Conservation (phyloP, 768 basidiomycete genomes). For the Tricholoma flavovirens region DNA sequence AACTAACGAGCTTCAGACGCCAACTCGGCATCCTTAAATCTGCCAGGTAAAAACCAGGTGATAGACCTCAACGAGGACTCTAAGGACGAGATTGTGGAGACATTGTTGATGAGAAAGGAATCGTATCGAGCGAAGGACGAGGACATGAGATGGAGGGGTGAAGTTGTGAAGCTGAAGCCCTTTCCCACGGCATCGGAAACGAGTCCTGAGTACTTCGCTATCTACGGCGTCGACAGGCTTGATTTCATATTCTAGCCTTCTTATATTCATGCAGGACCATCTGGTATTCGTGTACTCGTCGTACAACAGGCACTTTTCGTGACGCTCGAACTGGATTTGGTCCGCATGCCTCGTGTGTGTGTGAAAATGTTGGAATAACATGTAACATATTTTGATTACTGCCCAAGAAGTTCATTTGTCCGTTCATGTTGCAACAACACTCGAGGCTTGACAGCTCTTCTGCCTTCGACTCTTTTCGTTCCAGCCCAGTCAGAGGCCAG, state of each 20-base stretch:
- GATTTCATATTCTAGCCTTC: background rate
- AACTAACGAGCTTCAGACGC: conserved; percentile 90
- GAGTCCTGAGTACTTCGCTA: background rate
- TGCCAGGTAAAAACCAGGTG: conserved; percentile 93
- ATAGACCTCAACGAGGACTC: conserved; percentile 86
- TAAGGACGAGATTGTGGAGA: conserved; percentile 77
- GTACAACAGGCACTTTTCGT: background rate
- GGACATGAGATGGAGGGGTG: conserved; percentile 39
- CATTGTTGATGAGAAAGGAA: conserved; percentile 76
- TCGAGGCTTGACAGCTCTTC: conserved; percentile 8
- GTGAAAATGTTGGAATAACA: conserved; percentile 10
- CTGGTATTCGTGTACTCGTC: background rate
- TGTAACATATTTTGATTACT: conserved; percentile 1
- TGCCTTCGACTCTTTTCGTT: conserved; percentile 49
- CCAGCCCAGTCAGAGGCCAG: conserved; percentile 69
- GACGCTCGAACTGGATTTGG: background rate
- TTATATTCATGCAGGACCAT: background rate
- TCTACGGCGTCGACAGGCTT: conserved; percentile 5
- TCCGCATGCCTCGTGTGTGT: conserved; percentile 9
- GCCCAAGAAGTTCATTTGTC: conserved; percentile 3
- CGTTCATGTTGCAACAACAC: conserved; percentile 12
- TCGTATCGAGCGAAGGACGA: conserved; percentile 71
- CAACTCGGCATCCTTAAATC: conserved; percentile 96
- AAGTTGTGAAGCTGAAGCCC: no score
- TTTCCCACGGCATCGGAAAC: background rate